Base-by-base conservation (phyloP, 2,329 filamentous ascomycete species). In the Ascochyta lentis region DNA sequence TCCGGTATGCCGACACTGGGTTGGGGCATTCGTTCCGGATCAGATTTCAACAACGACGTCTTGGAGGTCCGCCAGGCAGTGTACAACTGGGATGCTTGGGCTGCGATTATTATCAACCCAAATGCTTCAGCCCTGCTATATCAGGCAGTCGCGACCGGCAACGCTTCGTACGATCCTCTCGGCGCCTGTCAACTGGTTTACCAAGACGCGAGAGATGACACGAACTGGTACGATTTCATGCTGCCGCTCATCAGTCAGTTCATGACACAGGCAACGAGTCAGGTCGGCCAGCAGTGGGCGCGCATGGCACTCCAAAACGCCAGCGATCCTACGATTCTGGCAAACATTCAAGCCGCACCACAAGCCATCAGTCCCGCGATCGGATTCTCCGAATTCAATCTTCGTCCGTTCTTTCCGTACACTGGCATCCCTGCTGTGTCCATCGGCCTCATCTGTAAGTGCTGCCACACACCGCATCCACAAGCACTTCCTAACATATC, bases 111-210 rank as follows among this genome's bases (percentile, higher is more conserved):
- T 51, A 77, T 89, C 60, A 86, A 87, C 57, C 69, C 85, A 1
- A 88, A 89, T 61, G 86, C 87, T 0, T 87, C 85, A 0, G 73
- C 79, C 0, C 75, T 87, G 19, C 77, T 89, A 0, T 82, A 81
- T 48, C 73, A 79, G 16, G 85, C 86, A 0, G 75, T 88, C 0
- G 70, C 74, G 1, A 80, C 71, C 0, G 84, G 82, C 1, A 87
- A 89, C 64, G 63, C 79, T 2, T 81, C 80, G 5, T 89, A 88
- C 65, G 83, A 87, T 44, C 86, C 86, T 0, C 73, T 79, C 4
- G 85, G 85, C 6, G 83, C 84, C 0, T 80, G 83, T 10, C 83
- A 89, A 60, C 74, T 85, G 12, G 74, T 88, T 38, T 81, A 83
- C 52, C 78, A 83, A 51, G 77, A 83, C 22, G 79, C 85, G 3